Conservation (phyloP, 164 flowering plant species). For the Saururus chinensis region DNA sequence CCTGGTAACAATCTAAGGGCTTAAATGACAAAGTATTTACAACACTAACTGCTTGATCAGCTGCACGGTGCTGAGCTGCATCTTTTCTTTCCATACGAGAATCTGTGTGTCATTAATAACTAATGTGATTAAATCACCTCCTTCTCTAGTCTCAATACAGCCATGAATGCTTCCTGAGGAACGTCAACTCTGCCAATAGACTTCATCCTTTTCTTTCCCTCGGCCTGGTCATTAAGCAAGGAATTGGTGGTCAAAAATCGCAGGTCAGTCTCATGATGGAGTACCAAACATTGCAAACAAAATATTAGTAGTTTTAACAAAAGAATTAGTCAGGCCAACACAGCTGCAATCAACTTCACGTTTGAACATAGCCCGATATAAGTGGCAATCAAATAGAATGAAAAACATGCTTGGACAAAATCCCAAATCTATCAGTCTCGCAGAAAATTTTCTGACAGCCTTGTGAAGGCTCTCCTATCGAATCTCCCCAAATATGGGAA, state of each 20-base stretch:
- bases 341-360: too few species aligned
- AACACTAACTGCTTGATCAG: background rate
- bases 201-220: constrained; percentile 98
- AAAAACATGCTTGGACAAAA: too few species aligned
- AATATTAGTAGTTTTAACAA: too few species aligned
- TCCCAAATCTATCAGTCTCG: too few species aligned
- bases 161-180: constrained; percentile 99
- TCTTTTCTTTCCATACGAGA: background rate
- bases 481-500: too few species aligned
- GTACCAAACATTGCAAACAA: too few species aligned
- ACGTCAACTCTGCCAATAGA: constrained; percentile 92
- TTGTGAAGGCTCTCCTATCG: too few species aligned
- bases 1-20: background rate
- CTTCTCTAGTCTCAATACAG: constrained; percentile 86
- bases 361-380: too few species aligned
- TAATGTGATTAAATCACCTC: constrained; percentile 49
- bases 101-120: background rate
- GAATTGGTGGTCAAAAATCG: background rate
- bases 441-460: too few species aligned
- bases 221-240: constrained; percentile 48
- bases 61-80: background rate
- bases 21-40: background rate
- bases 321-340: too few species aligned
- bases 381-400: too few species aligned
- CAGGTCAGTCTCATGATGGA: too few species aligned